Evolutionary conservation across 345 rosid species (phyloP).

Genomic region (Hibiscus trionum): DNA sequence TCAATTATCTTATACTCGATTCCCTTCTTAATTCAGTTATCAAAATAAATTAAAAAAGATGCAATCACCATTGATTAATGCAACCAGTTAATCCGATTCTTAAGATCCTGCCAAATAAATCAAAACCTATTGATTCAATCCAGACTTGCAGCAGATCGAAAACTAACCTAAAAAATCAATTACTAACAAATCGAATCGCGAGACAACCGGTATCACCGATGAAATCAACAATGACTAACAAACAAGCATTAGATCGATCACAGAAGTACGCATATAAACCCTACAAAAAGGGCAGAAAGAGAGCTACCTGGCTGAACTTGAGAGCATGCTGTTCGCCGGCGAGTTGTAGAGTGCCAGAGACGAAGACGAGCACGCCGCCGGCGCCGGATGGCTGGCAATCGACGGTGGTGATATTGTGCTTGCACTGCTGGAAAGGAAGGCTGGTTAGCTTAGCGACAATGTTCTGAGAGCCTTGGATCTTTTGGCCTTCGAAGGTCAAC

Average conservation of each 20-base stretch:
- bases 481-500: conserved; percentile 94
- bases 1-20: not conserved
- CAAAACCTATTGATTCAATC: not conserved
- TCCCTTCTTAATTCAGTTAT: not conserved
- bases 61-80: not conserved
- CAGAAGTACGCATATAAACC: not conserved
- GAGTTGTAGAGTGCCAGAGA: conserved; percentile 85
- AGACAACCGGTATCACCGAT: not conserved
- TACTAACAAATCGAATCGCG: not conserved
- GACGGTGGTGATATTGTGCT: conserved; percentile 74
- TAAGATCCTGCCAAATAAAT: not conserved
- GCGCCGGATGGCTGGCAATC: conserved; percentile 96
- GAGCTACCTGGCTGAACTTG: conserved; percentile 83
- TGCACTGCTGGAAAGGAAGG: conserved; percentile 92
- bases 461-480: conserved; percentile 69
- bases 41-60: not conserved
- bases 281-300: conserved; percentile 3
- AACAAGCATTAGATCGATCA: conserved; percentile 19
- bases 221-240: not conserved
- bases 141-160: not conserved
- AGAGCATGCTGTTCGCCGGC: conserved; percentile 87
- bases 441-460: conserved; percentile 75
- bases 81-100: not conserved
- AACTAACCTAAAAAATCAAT: not conserved
- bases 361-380: conserved; percentile 89